Conservation (phyloP, 192 early-diverging fungal species). For the Paraglomus brasilianum region DNA sequence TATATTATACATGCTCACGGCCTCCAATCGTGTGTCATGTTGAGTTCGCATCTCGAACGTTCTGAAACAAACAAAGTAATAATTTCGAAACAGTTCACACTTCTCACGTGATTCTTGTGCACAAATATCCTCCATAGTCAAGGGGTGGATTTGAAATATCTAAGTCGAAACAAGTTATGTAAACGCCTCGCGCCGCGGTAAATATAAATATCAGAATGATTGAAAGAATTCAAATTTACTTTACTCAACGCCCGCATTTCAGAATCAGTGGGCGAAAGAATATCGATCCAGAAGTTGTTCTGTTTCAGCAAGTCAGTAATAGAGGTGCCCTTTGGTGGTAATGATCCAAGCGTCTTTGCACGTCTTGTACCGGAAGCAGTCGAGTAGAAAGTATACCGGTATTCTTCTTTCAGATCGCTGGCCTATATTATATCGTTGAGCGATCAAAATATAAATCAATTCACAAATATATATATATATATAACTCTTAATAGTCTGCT, state of each 20-base stretch:
- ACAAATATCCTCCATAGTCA: constrained; percentile 87
- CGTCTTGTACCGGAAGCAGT: constrained; percentile 60
- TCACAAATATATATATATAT: too few species aligned
- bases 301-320: constrained; percentile 39
- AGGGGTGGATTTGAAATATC: constrained; percentile 83
- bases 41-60: constrained; percentile 47
- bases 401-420: constrained; percentile 35
- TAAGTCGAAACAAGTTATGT: constrained; percentile 21
- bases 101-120: constrained; percentile 85
- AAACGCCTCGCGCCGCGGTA: background rate
- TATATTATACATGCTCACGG: constrained; percentile 49
- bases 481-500: too few species aligned
- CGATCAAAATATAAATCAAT: too few species aligned
- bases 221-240: constrained; percentile 30
- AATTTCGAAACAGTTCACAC: constrained; percentile 84
- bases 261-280: constrained; percentile 56
- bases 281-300: constrained; percentile 67
- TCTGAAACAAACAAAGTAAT: constrained; percentile 85
- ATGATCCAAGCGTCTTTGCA: constrained; percentile 50
- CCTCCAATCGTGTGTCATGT: constrained; percentile 38
- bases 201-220: background rate
- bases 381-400: constrained; percentile 69
- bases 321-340: constrained; percentile 45
- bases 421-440: too few species aligned
- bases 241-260: constrained; percentile 62